Evolutionary conservation across 371 early-diverging fungal species (phyloP).

Genomic region (Actinomucor elegans): DNA sequence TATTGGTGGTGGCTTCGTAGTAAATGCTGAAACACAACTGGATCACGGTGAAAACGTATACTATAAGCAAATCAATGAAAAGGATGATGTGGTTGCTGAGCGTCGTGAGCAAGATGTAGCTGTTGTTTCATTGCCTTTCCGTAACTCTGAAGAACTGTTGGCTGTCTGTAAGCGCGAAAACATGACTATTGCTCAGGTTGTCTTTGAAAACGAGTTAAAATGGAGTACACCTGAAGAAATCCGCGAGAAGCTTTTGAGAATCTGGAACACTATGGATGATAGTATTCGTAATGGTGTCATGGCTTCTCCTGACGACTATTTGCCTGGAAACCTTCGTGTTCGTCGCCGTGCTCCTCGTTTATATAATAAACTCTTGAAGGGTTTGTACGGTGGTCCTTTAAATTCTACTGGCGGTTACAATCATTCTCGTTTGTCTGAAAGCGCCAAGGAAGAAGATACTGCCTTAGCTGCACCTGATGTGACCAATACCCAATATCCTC

Average conservation of each 20-base stretch:
- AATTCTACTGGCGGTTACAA: conserved; percentile 22
- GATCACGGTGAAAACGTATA: conserved; percentile 88
- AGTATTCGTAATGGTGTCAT: conserved; percentile 79
- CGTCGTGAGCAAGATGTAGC: conserved; percentile 71
- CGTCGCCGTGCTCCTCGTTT: conserved; percentile 87
- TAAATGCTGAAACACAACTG: conserved; percentile 84
- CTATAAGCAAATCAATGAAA: conserved; percentile 60
- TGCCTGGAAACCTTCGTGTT: conserved; percentile 87
- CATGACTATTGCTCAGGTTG: conserved; percentile 94
- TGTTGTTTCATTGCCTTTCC: conserved; percentile 86
- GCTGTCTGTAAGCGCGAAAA: conserved; percentile 80
- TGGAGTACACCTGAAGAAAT: conserved; percentile 87
- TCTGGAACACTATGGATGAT: conserved; percentile 95
- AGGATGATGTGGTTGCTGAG: conserved; percentile 30
- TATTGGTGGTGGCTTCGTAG: conserved; percentile 96
- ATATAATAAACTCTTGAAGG: conserved; percentile 82
- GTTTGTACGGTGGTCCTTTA: conserved; percentile 58
- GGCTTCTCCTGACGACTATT: conserved; percentile 47
- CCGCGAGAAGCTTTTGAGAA: conserved; percentile 65
- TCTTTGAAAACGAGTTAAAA: conserved; percentile 89
- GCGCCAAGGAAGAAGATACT: conserved; percentile 1
- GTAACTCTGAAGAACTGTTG: conserved; percentile 77
- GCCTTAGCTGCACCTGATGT: not conserved
- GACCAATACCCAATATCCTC: conserved; percentile 24
- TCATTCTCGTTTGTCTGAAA: conserved; percentile 18